Base-by-base conservation (phyloP, 1,284 basidiomycete species). In the Microbotryomycetes sp. region DNA sequence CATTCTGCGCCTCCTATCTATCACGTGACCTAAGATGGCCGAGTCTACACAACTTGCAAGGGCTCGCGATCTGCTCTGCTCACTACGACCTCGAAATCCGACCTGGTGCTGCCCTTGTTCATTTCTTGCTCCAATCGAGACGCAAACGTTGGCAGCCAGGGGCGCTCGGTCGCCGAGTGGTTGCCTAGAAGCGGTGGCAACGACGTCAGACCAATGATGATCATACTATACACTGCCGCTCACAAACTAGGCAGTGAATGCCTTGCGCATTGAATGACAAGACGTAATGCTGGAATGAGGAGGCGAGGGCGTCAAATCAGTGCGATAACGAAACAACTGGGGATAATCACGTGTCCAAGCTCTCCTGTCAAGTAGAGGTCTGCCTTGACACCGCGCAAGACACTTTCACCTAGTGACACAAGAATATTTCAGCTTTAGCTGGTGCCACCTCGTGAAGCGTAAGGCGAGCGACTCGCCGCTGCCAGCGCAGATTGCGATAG, bases 281-380 rank as follows among this genome's bases (percentile, higher is more conserved):
- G 47, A 63, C 58, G 26, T 64, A 59, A 49, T 69, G 67, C 57
- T 68, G 54, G 4, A 41, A 41, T 11, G 23, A 13, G 48, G 2
- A 7, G 24, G 11, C 6, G 27, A 41, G 26, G 18, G 18, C 29
- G 29, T 31, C 1, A 11, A 18, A 46, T 3, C 5, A 11, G n/a
- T n/a, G n/a, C n/a, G n/a, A n/a, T n/a, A n/a, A n/a, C n/a, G 16
- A 9, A 23, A 18, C 45, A 46, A 27, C 23, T 27, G 45, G 21
- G 11, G 31, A 31, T 24, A 30, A 41, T 11, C n/a, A 67, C 65
- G 35, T 68, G 67, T 0, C 55, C 56, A 46, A 66, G 46, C 48
- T 69, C 67, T 16, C 67, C 67, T 2, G 65, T 69, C 45, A 67
- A 28, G 52, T 59, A 67, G 2, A 67, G 41, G 28, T 69, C 67